Evolutionary conservation across 1,139 yeast species (phyloP), one percentile per base, ranked within the genome.

Genomic region (Protomyces arabidopsidicola): DNA sequence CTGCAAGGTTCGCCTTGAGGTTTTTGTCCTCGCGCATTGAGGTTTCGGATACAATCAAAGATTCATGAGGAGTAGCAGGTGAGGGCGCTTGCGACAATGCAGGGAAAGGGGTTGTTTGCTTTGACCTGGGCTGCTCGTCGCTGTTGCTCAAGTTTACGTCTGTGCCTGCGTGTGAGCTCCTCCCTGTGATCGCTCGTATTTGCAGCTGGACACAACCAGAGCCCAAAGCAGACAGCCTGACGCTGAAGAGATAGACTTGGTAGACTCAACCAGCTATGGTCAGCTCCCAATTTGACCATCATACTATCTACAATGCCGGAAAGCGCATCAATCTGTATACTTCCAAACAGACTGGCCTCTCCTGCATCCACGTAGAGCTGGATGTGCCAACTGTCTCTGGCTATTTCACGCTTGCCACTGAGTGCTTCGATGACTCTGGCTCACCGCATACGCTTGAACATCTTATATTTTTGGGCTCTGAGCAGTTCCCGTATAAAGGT

Each of bases 371-470:
- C 69, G 80, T 93, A 55, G 81, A 87, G 72, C 89, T 88, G 71
- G 86, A 90, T 18, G 86, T 96, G 1, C 98, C 98, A 1, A 81
- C 90, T 38, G 97, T 95, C 3, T 85, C 86, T 71, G 98, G 98
- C 12, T 88, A 87, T 73, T 90, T 95, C 74, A 95, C 97, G 0
- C 96, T 93, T 5, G 97, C 96, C 14, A 90, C 98, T 0, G 98
- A 93, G 73, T 88, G 90, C 63, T 78, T 81, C 35, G 84, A 89
- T 72, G 95, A 91, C 73, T 83, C 93, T 20, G 99, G 99, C 4
- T 84, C 88, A 65, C 98, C 99, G 2, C 99, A 95, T 72, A 93
- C 99, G 0, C 77, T 95, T 64, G 72, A 95, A 75, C 99, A 95
- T 76, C 79, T 95, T 72, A 81, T 93, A 51, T 95, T 95, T 73